A percentile compares a stretch with the other conserved stretches of the same genome.
Conservation (phyloP, 495 filamentous ascomycete genomes). For the Talaromyces stipitatus region DNA sequence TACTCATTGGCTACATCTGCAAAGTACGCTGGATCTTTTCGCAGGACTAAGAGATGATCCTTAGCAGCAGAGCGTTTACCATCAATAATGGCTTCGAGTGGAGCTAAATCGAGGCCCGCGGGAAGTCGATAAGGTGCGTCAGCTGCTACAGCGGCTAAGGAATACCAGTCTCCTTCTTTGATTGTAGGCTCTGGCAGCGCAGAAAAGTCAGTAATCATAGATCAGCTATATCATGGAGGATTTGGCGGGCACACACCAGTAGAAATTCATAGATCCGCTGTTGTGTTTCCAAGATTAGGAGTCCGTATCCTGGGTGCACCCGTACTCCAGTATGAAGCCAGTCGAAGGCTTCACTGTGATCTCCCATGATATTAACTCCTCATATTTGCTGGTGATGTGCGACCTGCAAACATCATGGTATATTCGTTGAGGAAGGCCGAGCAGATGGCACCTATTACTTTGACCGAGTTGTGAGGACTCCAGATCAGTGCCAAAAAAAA, state of each 20-base stretch:
- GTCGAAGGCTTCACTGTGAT: constrained; percentile 27
- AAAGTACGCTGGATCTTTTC: constrained; percentile 52
- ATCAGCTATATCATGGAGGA: constrained; percentile 37
- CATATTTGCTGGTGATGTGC: constrained; percentile 31
- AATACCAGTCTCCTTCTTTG: constrained; percentile 12
- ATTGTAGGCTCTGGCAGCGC: constrained; percentile 18
- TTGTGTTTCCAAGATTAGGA: constrained; percentile 40
- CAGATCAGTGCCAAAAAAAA: constrained; percentile 31
- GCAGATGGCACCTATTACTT: constrained; percentile 16
- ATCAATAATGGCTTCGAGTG: constrained; percentile 28
- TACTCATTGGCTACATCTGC: constrained; percentile 18
- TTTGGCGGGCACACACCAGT: constrained; percentile 20
- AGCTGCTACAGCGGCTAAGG: constrained; percentile 22
- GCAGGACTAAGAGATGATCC: constrained; percentile 44
- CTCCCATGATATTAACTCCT: constrained; percentile 31
- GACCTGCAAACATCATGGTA: constrained; percentile 34
- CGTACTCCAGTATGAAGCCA: constrained; percentile 17
- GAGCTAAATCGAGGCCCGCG: constrained; percentile 27
- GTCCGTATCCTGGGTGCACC: constrained; percentile 32
- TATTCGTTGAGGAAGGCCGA: constrained; percentile 29
- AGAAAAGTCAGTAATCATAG: constrained; percentile 13
- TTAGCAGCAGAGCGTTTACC: constrained; percentile 29
- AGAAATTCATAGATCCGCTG: constrained; percentile 35
- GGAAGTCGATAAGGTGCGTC: constrained; percentile 43
- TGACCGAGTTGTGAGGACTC: constrained; percentile 19